Percentiles rank a stretch among this genome's conserved stretches.
These are phyloP conservation scores for Aaosphaeria arxii DNA, from an alignment of 2,329 filamentous ascomycete species.

Conservation along the genomic window DNA sequence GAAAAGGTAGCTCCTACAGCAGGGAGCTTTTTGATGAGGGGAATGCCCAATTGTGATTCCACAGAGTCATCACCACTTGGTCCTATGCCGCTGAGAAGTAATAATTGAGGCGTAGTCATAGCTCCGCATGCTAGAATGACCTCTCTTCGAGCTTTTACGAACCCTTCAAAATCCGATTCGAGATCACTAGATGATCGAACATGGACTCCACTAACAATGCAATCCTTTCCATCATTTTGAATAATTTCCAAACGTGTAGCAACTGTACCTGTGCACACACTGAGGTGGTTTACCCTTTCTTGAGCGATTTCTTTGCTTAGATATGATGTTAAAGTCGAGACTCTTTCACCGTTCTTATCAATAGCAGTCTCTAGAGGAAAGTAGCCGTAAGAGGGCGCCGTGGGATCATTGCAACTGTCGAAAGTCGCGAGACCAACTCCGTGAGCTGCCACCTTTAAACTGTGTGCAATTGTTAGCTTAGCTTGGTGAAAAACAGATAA, in stretches of 20 bases:
- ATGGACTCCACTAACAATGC: conserved; percentile 6
- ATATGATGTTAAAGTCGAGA: conserved; percentile 8
- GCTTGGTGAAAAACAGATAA: too few relatives aligned
- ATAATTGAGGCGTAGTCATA: conserved; percentile 9
- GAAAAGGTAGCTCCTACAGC: conserved; percentile 11
- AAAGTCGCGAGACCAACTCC: conserved; percentile 6
- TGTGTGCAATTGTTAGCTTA: too few relatives aligned
- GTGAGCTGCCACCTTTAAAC: conserved; percentile 6
- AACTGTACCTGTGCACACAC: conserved; percentile 8
- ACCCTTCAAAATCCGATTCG: conserved; percentile 4
- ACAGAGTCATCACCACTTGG: conserved; percentile 5
- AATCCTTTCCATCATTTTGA: conserved; percentile 5
- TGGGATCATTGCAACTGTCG: conserved; percentile 8
- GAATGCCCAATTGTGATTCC: conserved; percentile 8
- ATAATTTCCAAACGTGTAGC: conserved; percentile 8
- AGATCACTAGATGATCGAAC: conserved; percentile 3
- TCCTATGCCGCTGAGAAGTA: conserved; percentile 13
- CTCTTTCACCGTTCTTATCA: conserved; percentile 9
- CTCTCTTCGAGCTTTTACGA: conserved; percentile 11
- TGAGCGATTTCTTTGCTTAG: conserved; percentile 5
- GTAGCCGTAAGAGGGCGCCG: conserved; percentile 6
- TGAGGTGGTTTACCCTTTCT: conserved; percentile 7
- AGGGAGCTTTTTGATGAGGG: conserved; percentile 10
- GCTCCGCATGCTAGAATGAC: conserved; percentile 10
- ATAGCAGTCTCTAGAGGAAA: conserved; percentile 10